Percentiles rank a stretch among this genome's conserved stretches.
Evolutionary conservation across 1,284 basidiomycete genomes (phyloP).

Genomic region (Fomitopsis palustris): DNA sequence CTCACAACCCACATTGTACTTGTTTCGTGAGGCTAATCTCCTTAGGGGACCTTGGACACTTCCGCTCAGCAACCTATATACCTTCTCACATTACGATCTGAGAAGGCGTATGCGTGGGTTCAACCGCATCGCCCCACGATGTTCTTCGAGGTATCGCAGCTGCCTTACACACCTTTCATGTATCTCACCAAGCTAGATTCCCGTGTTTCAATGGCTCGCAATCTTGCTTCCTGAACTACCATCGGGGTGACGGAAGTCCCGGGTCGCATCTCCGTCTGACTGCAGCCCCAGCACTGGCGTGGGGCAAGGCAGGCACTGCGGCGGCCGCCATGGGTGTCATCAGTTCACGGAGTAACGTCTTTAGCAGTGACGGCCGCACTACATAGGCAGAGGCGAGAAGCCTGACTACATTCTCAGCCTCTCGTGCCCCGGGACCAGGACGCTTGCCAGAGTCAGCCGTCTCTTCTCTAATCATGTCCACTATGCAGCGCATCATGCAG

Average conservation of each 20-base stretch:
- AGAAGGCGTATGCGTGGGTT: background rate
- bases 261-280: background rate
- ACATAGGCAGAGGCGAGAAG: constrained; percentile 4
- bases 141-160: background rate
- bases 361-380: background rate
- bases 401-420: background rate
- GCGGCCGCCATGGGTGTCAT: constrained; percentile 1
- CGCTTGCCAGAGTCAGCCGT: background rate
- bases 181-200: background rate
- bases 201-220: background rate
- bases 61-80: background rate
- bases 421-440: background rate
- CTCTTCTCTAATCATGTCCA: background rate
- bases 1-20: constrained; percentile 1
- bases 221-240: background rate
- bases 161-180: background rate
- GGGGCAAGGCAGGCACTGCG: background rate
- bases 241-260: constrained; percentile 1
- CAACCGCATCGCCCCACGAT: background rate
- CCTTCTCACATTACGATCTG: background rate
- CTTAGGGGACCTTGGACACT: background rate
- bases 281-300: background rate
- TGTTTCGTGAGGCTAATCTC: background rate
- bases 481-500: constrained; percentile 3
- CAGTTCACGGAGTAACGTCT: background rate